Percentiles rank a stretch among this genome's conserved stretches.
phyloP scores from a whole-genome alignment of 2,329 filamentous ascomycete species.

The Didymella glomerata region DNA sequence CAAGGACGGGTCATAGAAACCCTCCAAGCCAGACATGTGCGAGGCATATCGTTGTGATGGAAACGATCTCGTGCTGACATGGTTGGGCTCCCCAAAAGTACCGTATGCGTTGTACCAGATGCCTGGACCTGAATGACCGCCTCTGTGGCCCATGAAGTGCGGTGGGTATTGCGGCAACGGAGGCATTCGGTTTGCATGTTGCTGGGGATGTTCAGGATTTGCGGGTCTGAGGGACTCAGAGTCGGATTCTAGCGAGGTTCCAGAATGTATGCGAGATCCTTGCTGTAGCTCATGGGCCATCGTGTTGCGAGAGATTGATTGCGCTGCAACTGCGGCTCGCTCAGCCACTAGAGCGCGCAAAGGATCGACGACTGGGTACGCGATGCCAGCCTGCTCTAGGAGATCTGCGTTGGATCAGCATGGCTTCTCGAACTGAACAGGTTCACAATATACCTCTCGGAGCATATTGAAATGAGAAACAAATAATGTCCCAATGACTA shows the following conservation, averaged over 20 bases:
- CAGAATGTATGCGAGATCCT: constrained; percentile 24
- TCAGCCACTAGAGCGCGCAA: constrained; percentile 34
- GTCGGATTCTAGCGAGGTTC: constrained; percentile 20
- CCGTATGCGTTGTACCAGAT: constrained; percentile 30
- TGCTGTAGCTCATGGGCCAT: constrained; percentile 4
- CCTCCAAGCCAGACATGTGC: constrained; percentile 2
- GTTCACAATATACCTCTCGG: constrained; percentile 66
- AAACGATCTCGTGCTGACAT: constrained; percentile 36
- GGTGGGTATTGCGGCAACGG: constrained; percentile 25
- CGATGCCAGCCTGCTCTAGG: constrained; percentile 75
- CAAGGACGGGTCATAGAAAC: constrained; percentile 4
- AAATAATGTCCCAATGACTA: constrained; percentile 75
- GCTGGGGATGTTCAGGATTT: constrained; percentile 29
- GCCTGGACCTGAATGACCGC: constrained; percentile 2
- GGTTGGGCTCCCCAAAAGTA: constrained; percentile 22
- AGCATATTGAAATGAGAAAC: constrained; percentile 86
- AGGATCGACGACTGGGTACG: constrained; percentile 71
- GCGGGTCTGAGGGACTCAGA: constrained; percentile 19
- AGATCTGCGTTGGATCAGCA: constrained; percentile 63
- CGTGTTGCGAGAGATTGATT: constrained; percentile 7
- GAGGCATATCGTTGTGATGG: constrained; percentile 8
- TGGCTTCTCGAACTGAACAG: too few species aligned
- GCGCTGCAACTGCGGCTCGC: constrained; percentile 14
- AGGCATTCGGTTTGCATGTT: constrained; percentile 29
- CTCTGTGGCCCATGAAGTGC: constrained; percentile 6